Evolutionary conservation across 768 basidiomycete species (phyloP).

Genomic region (Russula griseocarnosa): DNA sequence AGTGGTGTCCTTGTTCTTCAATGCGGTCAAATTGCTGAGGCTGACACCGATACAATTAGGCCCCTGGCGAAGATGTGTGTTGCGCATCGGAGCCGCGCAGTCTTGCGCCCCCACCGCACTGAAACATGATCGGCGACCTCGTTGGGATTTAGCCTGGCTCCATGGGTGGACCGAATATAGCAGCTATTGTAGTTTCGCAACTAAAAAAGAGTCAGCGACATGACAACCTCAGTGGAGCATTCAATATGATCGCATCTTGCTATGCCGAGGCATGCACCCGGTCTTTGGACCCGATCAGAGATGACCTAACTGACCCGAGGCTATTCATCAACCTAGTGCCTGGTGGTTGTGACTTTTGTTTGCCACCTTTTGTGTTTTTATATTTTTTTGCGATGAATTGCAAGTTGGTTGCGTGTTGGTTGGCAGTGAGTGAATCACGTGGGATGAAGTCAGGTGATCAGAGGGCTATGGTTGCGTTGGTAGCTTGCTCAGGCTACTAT

Average conservation of each 20-base stretch:
- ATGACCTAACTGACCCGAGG: background rate
- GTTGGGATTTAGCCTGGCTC: background rate
- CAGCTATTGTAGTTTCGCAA: constrained; percentile 4
- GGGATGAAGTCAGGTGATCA: background rate
- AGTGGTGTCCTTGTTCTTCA: constrained; percentile 2
- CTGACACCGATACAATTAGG: background rate
- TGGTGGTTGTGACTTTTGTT: background rate
- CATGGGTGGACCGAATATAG: constrained; percentile 2
- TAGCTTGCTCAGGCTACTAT: too few species aligned
- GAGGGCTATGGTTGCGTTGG: too few species aligned
- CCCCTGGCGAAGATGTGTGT: too few species aligned
- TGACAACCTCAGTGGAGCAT: background rate
- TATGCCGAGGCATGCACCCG: background rate
- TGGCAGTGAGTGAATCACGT: background rate
- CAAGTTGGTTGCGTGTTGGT: background rate
- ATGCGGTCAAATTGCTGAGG: background rate
- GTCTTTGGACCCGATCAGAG: constrained; percentile 2
- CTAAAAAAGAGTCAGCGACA: background rate
- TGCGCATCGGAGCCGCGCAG: background rate
- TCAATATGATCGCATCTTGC: background rate
- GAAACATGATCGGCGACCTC: background rate
- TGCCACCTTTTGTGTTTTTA: background rate
- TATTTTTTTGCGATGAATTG: background rate
- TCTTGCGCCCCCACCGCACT: background rate
- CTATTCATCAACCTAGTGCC: background rate